phyloP scores from a whole-genome alignment of 129 eudicot species.

The Rutidosis leptorrhynchoides region DNA sequence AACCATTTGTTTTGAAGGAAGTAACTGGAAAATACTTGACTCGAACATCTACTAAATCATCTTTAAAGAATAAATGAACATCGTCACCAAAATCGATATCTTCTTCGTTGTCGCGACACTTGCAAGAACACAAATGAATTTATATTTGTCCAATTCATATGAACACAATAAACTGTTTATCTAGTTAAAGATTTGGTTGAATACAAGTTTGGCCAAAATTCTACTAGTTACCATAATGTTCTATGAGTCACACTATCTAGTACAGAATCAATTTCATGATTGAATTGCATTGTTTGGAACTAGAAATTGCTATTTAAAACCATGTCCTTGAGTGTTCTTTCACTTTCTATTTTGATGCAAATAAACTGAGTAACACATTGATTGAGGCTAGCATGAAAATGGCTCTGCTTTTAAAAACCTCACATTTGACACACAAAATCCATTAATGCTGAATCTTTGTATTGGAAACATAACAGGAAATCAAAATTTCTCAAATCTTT shows the following conservation, averaged over 20 bases:
- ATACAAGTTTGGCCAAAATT: not conserved
- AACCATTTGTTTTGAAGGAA: no score
- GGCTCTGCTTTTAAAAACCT: slow-evolving; percentile 28
- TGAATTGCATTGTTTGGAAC: slow-evolving; percentile 14
- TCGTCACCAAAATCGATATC: no score
- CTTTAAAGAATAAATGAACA: no score
- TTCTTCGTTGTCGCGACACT: no score
- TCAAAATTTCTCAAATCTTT: slow-evolving; percentile 21
- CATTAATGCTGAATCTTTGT: slow-evolving; percentile 22
- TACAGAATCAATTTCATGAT: slow-evolving; percentile 13
- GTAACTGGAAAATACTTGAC: no score
- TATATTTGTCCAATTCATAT: no score
- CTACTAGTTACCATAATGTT: slow-evolving; percentile 11
- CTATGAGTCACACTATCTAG: slow-evolving; percentile 5
- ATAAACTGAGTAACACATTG: slow-evolving; percentile 23
- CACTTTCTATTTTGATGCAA: slow-evolving; percentile 30
- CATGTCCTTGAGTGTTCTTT: slow-evolving; percentile 13
- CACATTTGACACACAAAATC: slow-evolving; percentile 17
- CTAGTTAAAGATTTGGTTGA: not conserved
- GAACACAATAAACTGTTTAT: not conserved
- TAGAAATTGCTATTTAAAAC: slow-evolving; percentile 3
- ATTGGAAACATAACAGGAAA: slow-evolving; percentile 28
- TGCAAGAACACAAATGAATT: no score
- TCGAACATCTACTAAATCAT: no score
- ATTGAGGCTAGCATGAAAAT: slow-evolving; percentile 31